A percentile compares a stretch with the other conserved stretches of the same genome.
Evolutionary conservation across 1,139 yeast species (phyloP).

Genomic region (Nakaseomyces uthaithaninus): DNA sequence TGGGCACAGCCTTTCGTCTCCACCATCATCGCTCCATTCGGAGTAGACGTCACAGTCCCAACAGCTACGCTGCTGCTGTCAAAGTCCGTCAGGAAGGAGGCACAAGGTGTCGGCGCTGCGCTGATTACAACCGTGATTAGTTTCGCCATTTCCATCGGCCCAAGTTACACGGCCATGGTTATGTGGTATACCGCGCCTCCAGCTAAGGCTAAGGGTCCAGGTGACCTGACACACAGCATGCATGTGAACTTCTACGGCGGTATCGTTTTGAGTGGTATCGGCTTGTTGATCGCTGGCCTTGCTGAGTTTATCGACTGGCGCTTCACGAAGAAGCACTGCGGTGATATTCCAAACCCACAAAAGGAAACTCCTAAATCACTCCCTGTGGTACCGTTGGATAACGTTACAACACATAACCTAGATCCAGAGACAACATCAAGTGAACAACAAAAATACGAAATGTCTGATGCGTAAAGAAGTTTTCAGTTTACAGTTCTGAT

Average conservation of each 20-base stretch:
- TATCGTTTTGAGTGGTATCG: conserved; percentile 5
- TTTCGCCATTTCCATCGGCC: conserved; percentile 54
- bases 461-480: not conserved
- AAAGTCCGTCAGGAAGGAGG: conserved; percentile 42
- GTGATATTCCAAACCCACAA: conserved; percentile 1
- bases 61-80: conserved; percentile 49
- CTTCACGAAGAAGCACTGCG: conserved; percentile 4
- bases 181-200: conserved; percentile 33
- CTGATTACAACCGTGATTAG: conserved; percentile 53
- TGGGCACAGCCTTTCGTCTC: conserved; percentile 51
- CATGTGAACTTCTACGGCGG: conserved; percentile 4
- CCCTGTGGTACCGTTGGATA: not conserved
- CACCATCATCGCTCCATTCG: conserved; percentile 42
- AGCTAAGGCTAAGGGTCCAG: not conserved
- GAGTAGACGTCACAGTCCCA: conserved; percentile 63
- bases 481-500: too few relatives aligned
- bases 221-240: conserved; percentile 2
- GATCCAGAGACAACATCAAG: not conserved
- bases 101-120: conserved; percentile 62
- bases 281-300: not conserved
- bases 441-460: conserved; percentile 1
- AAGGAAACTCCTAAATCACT: not conserved
- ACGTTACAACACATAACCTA: not conserved
- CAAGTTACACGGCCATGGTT: conserved; percentile 60
- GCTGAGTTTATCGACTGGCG: conserved; percentile 2